These are phyloP conservation scores for Trametes polyzona DNA, from an alignment of 1,284 basidiomycete genomes.

Conservation along the genomic window DNA sequence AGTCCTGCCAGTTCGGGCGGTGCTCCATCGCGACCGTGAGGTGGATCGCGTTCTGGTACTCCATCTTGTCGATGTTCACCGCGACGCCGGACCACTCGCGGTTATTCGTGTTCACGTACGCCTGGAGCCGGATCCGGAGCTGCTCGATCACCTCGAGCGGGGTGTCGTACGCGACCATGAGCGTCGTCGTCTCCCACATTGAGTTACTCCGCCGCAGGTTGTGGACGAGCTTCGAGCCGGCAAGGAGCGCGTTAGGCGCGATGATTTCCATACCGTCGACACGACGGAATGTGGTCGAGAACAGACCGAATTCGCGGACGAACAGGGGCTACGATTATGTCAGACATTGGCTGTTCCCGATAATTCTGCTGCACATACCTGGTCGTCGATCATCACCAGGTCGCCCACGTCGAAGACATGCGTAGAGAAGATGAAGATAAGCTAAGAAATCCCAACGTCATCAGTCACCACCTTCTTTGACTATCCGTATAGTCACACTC, in stretches of 20 bases:
- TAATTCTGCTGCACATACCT: slow-evolving; percentile 40
- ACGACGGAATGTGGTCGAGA: slow-evolving; percentile 79
- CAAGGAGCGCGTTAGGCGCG: slow-evolving; percentile 80
- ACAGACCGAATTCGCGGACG: slow-evolving; percentile 81
- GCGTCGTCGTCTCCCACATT: slow-evolving; percentile 71
- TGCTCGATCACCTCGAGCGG: slow-evolving; percentile 72
- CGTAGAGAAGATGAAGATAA: slow-evolving; percentile 85
- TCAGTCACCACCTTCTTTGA: too few relatives aligned
- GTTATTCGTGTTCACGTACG: slow-evolving; percentile 67
- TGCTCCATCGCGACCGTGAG: slow-evolving; percentile 79
- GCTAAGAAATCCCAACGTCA: slow-evolving; percentile 37
- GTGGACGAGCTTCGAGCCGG: slow-evolving; percentile 76
- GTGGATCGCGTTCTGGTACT: slow-evolving; percentile 72
- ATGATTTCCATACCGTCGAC: slow-evolving; percentile 83
- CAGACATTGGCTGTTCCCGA: not conserved
- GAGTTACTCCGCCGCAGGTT: slow-evolving; percentile 77
- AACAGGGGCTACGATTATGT: slow-evolving; percentile 48
- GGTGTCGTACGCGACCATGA: slow-evolving; percentile 68
- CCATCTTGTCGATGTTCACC: slow-evolving; percentile 78
- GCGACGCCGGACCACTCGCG: slow-evolving; percentile 72
- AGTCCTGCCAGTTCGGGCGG: slow-evolving; percentile 86
- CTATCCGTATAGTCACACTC: slow-evolving; percentile 30
- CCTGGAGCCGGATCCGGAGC: slow-evolving; percentile 59
- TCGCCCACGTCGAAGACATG: slow-evolving; percentile 83
- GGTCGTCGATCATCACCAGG: slow-evolving; percentile 78